Conservation (phyloP, 192 early-diverging fungal species). For the Anaeromyces robustus region DNA sequence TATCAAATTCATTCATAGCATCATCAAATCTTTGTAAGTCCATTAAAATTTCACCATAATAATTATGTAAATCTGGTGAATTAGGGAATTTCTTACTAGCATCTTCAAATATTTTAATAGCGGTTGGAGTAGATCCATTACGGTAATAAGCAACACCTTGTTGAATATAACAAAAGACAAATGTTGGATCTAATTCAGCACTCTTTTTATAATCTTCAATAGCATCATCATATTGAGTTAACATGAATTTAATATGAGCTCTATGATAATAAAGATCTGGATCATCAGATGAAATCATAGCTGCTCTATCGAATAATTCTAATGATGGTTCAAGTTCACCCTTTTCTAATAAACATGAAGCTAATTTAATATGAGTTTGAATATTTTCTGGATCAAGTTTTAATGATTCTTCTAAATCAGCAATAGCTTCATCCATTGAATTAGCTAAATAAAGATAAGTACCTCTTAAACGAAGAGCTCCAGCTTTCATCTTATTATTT, state of each 20-base stretch:
- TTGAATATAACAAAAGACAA: slow-evolving; percentile 86
- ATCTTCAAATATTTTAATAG: slow-evolving; percentile 64
- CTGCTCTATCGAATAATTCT: slow-evolving; percentile 51
- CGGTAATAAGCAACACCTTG: slow-evolving; percentile 88
- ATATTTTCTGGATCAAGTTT: slow-evolving; percentile 58
- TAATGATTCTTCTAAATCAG: not conserved
- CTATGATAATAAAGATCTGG: slow-evolving; percentile 86
- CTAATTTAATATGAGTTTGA: slow-evolving; percentile 75
- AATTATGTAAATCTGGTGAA: slow-evolving; percentile 86
- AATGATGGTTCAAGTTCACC: slow-evolving; percentile 44
- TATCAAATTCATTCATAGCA: slow-evolving; percentile 72
- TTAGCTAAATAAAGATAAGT: not conserved
- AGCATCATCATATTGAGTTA: slow-evolving; percentile 59
- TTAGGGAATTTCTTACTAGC: slow-evolving; percentile 60
- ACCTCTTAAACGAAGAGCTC: not conserved
- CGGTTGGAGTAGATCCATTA: slow-evolving; percentile 53
- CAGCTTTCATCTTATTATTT: not conserved
- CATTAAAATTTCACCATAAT: slow-evolving; percentile 85
- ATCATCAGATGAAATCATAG: slow-evolving; percentile 46
- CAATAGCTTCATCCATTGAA: not conserved
- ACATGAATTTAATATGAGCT: slow-evolving; percentile 69
- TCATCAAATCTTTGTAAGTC: slow-evolving; percentile 41
- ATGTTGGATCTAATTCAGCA: slow-evolving; percentile 51
- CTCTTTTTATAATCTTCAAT: slow-evolving; percentile 71
- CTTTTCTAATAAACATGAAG: slow-evolving; percentile 81